Evolutionary conservation across 2,329 filamentous ascomycete species (phyloP), one percentile per base, ranked within the genome.

Genomic region (Herpomyces periplanetae): DNA sequence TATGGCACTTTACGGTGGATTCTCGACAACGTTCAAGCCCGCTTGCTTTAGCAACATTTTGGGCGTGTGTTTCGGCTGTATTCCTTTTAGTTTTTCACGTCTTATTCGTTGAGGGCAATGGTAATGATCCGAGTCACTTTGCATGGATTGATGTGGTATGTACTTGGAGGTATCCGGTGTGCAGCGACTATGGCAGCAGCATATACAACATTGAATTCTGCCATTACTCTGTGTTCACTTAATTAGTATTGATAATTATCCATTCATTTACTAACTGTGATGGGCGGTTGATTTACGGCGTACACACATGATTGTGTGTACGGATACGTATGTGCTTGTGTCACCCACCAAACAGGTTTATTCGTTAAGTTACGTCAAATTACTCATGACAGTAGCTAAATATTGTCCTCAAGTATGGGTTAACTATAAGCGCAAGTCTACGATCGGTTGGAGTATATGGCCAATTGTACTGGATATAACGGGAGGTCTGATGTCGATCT

Each of bases 321-420:
- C n/a, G n/a, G n/a, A n/a, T n/a, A n/a, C n/a, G n/a, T n/a, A n/a
- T n/a, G n/a, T n/a, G n/a, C n/a, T n/a, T n/a, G 22, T 25, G 11
- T 28, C 28, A 22, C 22, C 21, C 13, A 13, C 9, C 6, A 8
- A 17, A 25, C 24, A 51, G 51, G 41, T 57, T 13, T 55, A 59
- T 31, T 51, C 62, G 6, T 42, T 84, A 13, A 68, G 66, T 16
- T 84, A 84, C 34, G 60, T 85, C 34, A 96, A 96, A 41, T 47
- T 96, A 13, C 38, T 73, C 21, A 54, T 85, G 27, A 87, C 75
- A 0, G 42, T 88, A 11, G 51, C 85, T 39, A 96, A 96, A 42
- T 91, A 88, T 39, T 58, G 68, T 17, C 80, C 80, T 3, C 71
- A 87, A 44, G 55, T 65, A 14, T 47, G 63, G 31, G 48, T 62